A percentile compares a stretch with the other conserved stretches of the same genome.
Evolutionary conservation across 2,329 filamentous ascomycete genomes (phyloP).

Genomic region (Drechslera avenae): DNA sequence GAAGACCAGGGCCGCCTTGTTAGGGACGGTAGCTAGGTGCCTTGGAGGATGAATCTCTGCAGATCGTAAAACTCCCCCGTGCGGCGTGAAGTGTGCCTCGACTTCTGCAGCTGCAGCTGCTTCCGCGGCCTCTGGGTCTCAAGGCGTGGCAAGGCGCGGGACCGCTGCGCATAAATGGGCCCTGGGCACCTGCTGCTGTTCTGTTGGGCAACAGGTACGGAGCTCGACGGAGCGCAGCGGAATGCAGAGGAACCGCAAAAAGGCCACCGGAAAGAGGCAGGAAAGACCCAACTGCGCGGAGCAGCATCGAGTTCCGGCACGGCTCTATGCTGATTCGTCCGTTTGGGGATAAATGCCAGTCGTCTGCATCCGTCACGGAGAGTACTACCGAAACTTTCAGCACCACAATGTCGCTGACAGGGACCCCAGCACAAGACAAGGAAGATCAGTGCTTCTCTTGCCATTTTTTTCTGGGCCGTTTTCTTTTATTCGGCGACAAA

Average conservation of each 20-base stretch:
- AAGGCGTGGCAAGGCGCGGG: background rate
- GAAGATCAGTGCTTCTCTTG: slow-evolving; percentile 1
- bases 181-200: background rate
- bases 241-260: slow-evolving; percentile 2
- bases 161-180: slow-evolving; percentile 4
- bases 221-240: background rate
- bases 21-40: too few relatives aligned
- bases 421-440: background rate
- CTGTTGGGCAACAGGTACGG: slow-evolving; percentile 1
- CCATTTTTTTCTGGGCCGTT: slow-evolving; percentile 7
- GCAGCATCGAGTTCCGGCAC: slow-evolving; percentile 7
- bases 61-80: background rate
- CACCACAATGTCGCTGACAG: slow-evolving; percentile 7
- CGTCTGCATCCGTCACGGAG: background rate
- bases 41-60: background rate
- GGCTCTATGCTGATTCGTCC: slow-evolving; percentile 9
- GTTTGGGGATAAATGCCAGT: background rate
- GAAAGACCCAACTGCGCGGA: slow-evolving; percentile 1
- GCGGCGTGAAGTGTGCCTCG: background rate
- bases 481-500: background rate
- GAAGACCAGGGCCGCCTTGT: slow-evolving; percentile 4
- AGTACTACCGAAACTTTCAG: background rate
- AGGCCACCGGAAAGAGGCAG: background rate
- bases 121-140: background rate
- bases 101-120: background rate